Base-by-base conservation (phyloP, 495 filamentous ascomycete species). In the Letharia columbiana region DNA sequence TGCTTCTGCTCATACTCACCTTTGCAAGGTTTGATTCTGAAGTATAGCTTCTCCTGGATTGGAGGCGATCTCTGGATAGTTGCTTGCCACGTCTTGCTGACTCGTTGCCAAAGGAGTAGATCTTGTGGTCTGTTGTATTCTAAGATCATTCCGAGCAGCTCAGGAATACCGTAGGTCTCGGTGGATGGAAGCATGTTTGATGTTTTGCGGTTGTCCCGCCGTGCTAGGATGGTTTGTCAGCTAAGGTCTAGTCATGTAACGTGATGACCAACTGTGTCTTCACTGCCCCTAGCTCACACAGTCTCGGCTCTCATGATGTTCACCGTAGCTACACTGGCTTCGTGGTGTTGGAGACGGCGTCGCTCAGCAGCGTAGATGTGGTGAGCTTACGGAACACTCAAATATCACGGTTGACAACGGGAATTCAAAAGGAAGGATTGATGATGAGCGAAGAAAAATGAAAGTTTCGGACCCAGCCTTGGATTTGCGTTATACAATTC, bases 31-130 rank as follows among this genome's bases (percentile, higher is more conserved):
- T 31, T 40, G 62, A n/a, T 18, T 12, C 28, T 37, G 13, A 52
- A 54, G 61, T 17, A 40, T 23, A 63, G 61, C 45, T 52, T 63
- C 28, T 39, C 23, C 47, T 63, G 45, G 3, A 63, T 12, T 28
- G 10, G 45, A n/a, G 42, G 40, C 54, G 47, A 40, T 56, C 12
- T n/a, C 45, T 50, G 41, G 57, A 66, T 61, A n/a, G 42, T 31
- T 11, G 33, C 52, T 17, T 20, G 61, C 42, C 44, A 63, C 23
- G 18, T n/a, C 15, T 10, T 45, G 40, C n/a, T 59, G 37, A 65
- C 63, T 45, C 63, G 63, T 11, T 65, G 63, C 31, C 61, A 63
- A 37, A 52, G 35, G n/a, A 63, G 42, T 15, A 52, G 17, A 20
- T 63, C 61, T 23, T 63, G 15, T 6, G 35, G 23, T 1, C 31